phyloP scores from a whole-genome alignment of 768 basidiomycete species.

The Scleroderma citrinum region DNA sequence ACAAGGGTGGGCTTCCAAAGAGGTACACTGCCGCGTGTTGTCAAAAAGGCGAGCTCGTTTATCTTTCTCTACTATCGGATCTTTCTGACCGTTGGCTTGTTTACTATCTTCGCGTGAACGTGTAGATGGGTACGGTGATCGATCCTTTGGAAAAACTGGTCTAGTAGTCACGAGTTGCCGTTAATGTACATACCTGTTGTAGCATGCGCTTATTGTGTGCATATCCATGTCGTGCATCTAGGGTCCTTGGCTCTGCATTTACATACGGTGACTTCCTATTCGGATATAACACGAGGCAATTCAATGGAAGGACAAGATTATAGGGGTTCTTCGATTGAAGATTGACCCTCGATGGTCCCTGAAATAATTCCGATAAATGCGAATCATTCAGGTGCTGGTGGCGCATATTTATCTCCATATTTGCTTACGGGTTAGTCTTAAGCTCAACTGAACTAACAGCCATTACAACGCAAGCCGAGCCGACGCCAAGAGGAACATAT shows the following conservation, averaged over 20 bases:
- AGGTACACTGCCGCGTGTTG: conserved; percentile 77
- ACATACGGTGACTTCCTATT: no score
- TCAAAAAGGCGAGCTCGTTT: conserved; percentile 65
- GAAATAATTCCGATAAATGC: not conserved
- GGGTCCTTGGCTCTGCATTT: not conserved
- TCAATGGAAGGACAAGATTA: no score
- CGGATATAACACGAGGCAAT: no score
- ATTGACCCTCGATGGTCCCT: not conserved
- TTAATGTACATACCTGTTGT: not conserved
- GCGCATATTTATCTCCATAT: not conserved
- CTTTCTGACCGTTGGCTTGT: conserved; percentile 7
- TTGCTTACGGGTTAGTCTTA: not conserved
- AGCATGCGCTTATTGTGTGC: no score
- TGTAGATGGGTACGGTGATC: conserved; percentile 65
- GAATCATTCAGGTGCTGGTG: not conserved
- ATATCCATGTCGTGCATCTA: no score
- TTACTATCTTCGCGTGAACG: conserved; percentile 4
- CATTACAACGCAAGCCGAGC: no score
- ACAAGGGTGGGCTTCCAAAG: conserved; percentile 80
- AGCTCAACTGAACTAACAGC: not conserved
- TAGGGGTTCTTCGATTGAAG: no score
- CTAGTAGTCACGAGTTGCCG: conserved; percentile 7
- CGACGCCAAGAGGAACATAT: no score
- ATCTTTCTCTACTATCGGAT: not conserved
- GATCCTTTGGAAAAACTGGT: conserved; percentile 57